These are phyloP conservation scores for Penicillium sp. DNA, from an alignment of 2,329 filamentous ascomycete species.

Conservation along the genomic window DNA sequence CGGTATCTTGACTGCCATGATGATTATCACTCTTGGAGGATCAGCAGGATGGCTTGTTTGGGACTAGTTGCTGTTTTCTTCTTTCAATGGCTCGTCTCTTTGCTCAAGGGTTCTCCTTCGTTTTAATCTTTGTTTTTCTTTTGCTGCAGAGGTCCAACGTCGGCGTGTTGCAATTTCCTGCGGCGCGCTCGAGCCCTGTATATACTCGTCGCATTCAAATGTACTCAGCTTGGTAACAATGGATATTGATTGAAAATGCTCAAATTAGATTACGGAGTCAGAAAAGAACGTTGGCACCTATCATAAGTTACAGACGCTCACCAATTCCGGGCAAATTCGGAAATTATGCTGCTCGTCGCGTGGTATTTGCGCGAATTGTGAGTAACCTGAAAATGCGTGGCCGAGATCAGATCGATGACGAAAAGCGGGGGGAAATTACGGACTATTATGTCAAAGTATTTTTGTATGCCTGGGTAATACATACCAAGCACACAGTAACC, in stretches of 20 bases:
- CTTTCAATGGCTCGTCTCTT: not conserved
- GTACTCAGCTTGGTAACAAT: not conserved
- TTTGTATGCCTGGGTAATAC: not conserved
- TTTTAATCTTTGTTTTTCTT: not conserved
- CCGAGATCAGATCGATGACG: not conserved
- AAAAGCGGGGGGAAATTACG: not conserved
- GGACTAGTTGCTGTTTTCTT: conserved; percentile 23
- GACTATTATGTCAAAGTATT: not conserved
- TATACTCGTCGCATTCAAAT: not conserved
- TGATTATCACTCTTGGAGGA: conserved; percentile 35
- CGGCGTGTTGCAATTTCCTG: not conserved
- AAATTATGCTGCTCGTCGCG: not conserved
- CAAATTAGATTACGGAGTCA: not conserved
- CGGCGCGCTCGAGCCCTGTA: not conserved
- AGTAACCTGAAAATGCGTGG: not conserved
- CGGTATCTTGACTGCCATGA: conserved; percentile 42
- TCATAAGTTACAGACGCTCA: not conserved
- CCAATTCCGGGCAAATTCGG: not conserved
- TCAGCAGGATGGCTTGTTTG: conserved; percentile 39
- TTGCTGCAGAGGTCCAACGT: not conserved
- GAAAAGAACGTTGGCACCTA: not conserved
- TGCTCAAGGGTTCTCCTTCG: not conserved
- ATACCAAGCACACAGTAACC: not conserved
- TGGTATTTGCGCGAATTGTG: no score
- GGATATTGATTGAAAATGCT: not conserved